Conservation (phyloP, 306 rosid species). For the Trifolium pratense region DNA sequence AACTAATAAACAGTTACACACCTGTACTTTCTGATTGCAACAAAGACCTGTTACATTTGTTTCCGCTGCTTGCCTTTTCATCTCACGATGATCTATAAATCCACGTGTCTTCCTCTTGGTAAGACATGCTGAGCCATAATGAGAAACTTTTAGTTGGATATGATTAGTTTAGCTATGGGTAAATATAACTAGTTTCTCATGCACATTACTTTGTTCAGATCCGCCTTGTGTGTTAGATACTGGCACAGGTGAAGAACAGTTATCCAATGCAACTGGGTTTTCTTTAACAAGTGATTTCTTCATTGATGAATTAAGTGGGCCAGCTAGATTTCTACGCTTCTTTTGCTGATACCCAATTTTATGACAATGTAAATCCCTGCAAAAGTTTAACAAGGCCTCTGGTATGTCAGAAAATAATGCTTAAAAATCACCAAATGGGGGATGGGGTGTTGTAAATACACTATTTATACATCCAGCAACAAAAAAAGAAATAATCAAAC, state of each 20-base stretch:
- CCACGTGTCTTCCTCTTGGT: slow-evolving; percentile 58
- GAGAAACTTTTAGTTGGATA: slow-evolving; percentile 25
- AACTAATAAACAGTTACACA: slow-evolving; percentile 50
- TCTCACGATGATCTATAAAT: slow-evolving; percentile 35
- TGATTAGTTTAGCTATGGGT: slow-evolving; percentile 26
- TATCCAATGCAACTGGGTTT: slow-evolving; percentile 39
- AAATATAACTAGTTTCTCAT: slow-evolving; percentile 35
- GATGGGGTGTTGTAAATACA: neutral
- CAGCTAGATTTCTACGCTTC: slow-evolving; percentile 24
- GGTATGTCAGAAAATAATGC: slow-evolving; percentile 34
- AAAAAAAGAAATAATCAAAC: slow-evolving; percentile 15
- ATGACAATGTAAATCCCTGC: slow-evolving; percentile 74
- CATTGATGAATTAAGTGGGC: slow-evolving; percentile 32
- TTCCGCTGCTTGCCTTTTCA: slow-evolving; percentile 45
- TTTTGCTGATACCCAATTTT: slow-evolving; percentile 68
- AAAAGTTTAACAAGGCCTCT: slow-evolving; percentile 34
- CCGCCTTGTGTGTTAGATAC: slow-evolving; percentile 41
- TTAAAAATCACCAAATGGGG: neutral
- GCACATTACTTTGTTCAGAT: slow-evolving; percentile 55
- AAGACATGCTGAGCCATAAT: slow-evolving; percentile 45
- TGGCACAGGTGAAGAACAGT: slow-evolving; percentile 31
- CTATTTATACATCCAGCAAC: slow-evolving; percentile 9
- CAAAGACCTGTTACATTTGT: slow-evolving; percentile 37
- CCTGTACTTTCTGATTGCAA: slow-evolving; percentile 44
- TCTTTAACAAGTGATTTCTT: slow-evolving; percentile 32